These are phyloP conservation scores for Tetrapisispora pingtungensis DNA, from an alignment of 805 yeast genomes.

Conservation along the genomic window DNA sequence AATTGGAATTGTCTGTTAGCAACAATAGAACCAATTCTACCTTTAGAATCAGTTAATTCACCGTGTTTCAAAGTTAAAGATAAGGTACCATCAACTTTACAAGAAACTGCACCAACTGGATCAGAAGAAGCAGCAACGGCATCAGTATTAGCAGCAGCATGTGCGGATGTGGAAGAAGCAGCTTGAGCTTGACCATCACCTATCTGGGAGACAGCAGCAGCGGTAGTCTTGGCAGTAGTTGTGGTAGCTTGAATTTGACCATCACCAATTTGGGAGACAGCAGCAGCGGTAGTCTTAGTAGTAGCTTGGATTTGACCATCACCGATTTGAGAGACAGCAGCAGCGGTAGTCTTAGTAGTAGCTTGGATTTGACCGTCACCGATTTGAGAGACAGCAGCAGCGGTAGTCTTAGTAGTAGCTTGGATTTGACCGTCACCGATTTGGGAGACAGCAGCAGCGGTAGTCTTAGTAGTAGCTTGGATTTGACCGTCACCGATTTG, in stretches of 20 bases:
- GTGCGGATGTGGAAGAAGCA: constrained; percentile 17
- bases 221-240: constrained; percentile 11
- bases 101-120: constrained; percentile 9
- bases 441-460: constrained; percentile 34
- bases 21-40: constrained; percentile 58
- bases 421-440: constrained; percentile 39
- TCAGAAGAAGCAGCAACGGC: constrained; percentile 29
- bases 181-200: constrained; percentile 13
- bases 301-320: constrained; percentile 45
- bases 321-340: constrained; percentile 34
- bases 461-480: constrained; percentile 20
- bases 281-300: constrained; percentile 21
- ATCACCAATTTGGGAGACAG: constrained; percentile 36
- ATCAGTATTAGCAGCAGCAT: constrained; percentile 20
- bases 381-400: constrained; percentile 31
- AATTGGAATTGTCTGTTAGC: constrained; percentile 65
- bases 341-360: constrained; percentile 11
- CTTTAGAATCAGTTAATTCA: constrained; percentile 40
- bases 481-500: constrained; percentile 35
- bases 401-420: constrained; percentile 13
- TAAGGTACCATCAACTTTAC: constrained; percentile 37
- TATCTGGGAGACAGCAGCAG: constrained; percentile 20
- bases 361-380: constrained; percentile 35
- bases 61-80: constrained; percentile 38
- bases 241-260: constrained; percentile 31